A percentile compares a stretch with the other conserved stretches of the same genome.
Conservation (phyloP, 345 rosid species). For the Anastatica hierochuntica region DNA sequence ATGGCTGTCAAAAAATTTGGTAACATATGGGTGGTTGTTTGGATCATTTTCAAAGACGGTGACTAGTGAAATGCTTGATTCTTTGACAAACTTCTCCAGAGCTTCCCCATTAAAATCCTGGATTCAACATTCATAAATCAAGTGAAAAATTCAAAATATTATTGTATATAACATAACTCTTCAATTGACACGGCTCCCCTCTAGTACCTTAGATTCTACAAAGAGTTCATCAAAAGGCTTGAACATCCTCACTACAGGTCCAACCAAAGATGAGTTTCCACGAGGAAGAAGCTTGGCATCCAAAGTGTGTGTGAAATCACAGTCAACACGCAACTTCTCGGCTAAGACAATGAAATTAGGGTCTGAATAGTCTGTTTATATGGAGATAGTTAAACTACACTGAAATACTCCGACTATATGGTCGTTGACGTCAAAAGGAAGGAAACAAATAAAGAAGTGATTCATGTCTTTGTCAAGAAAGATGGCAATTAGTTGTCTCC, state of each 20-base stretch:
- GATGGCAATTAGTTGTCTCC: too few species aligned
- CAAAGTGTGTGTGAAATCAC: constrained; percentile 74
- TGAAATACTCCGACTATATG: constrained; percentile 83
- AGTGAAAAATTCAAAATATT: constrained; percentile 1
- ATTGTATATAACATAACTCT: too few species aligned
- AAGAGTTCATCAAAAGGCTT: constrained; percentile 94
- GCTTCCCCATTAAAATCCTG: constrained; percentile 75
- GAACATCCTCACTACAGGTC: constrained; percentile 81
- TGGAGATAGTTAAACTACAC: too few species aligned
- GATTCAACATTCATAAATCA: constrained; percentile 9
- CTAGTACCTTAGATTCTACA: constrained; percentile 67
- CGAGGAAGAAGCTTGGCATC: constrained; percentile 86
- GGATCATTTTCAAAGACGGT: constrained; percentile 69
- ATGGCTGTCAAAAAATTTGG: constrained; percentile 41
- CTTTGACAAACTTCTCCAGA: constrained; percentile 72
- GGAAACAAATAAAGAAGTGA: too few species aligned
- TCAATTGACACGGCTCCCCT: too few species aligned
- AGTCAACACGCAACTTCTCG: constrained; percentile 77
- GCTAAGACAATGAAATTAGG: constrained; percentile 63
- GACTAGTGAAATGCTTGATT: constrained; percentile 60
- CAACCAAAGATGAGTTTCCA: constrained; percentile 69
- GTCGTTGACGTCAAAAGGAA: too few species aligned
- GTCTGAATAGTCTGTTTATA: too few species aligned
- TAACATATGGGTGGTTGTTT: constrained; percentile 61
- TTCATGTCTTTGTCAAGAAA: too few species aligned